Evolutionary conservation across 139 green algal genomes (phyloP), one percentile per base, ranked within the genome.

Genomic region (Chlamydomonas urium): DNA sequence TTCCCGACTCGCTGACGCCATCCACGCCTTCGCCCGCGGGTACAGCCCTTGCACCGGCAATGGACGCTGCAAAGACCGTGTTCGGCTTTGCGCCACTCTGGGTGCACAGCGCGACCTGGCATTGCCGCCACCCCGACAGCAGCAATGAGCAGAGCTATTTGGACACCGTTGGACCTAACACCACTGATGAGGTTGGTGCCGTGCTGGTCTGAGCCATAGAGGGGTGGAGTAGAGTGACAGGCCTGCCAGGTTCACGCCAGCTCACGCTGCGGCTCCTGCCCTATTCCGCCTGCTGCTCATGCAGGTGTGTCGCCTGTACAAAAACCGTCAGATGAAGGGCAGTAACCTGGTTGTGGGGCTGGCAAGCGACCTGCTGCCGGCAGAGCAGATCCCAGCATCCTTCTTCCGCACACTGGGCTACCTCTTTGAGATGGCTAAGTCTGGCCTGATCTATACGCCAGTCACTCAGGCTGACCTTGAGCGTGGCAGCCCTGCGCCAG

Each of bases 321-420:
- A 48, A 3, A 47, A 75, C 56, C 34, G 31, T 6, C 57, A 69
- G 37, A 65, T 75, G 35, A 75, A 75, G 69, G 69, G 69, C 28
- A 75, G 69, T 57, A 75, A 75, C 69, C 38, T 75, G 3, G 60
- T 75, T 35, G 69, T 75, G 37, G 69, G 69, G 1, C 28, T 75
- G 38, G 23, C 69, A 24, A 48, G 60, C n/a, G 57, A 42, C 60
- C 4, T 2, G n/a, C 1, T 65, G 2, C 33, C n/a, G 6, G 4
- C 1, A 3, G 33, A 77, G 62, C 47, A 72, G 1, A 66, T 67
- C 19, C 69, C 69, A 6, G 26, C 69, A 14, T 33, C 24, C 56
- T 62, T 67, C 8, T 67, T 65, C 50, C 69, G 69, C 4, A 75
- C 69, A 6, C 36, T 75, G 28, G 69, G 53, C 3, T 63, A 75